Evolutionary conservation across 352 stramenopile species (phyloP), one percentile per base, ranked within the genome.

Genomic region (Thraustochytrium sp.): DNA sequence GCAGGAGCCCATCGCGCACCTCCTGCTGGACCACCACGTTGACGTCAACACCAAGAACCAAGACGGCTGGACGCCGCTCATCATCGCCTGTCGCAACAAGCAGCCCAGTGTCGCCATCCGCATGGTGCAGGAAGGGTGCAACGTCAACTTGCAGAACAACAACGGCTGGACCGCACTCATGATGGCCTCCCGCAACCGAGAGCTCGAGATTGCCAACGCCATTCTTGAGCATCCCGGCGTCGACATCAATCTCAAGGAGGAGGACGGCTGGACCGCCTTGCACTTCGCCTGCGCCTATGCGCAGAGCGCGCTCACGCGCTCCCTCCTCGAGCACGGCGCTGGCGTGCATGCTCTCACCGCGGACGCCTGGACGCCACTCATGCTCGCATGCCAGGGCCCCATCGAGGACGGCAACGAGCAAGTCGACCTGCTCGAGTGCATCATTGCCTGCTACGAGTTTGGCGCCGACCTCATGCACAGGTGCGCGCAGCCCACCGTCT

Each of bases 81-180:
- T 80, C 1, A 65, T 63, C 38, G 48, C 68, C 49, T 61, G 48
- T 44, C 31, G 48, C 34, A 61, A 80, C 38, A 2, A 48, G 13
- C 68, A 80, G 8, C 9, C 68, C 29, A 1, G 21, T 13, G 31
- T 44, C 18, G 49, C 65, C 40, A 29, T 38, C 11, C 65, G 42
- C 42, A 55, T 77, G 2, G 34, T 77, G 1, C 29, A 21, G 8
- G 46, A 80, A 23, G 68, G 68, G 13, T 23, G 8, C n/a, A 31
- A 80, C 18, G 31, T 63, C 16, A 37, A 80, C 51, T 0, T 80
- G 18, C 48, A 61, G 34, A 63, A 80, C n/a, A 42, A 48, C n/a
- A 53, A 80, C 42, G 68, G 46, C 26, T 64, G 48, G 48, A 80
- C 68, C 37, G 68, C 68, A 8, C 68, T 80, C 23, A 80, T 80